Evolutionary conservation across 2,329 filamentous ascomycete genomes (phyloP).

Genomic region (Fusarium sp.): DNA sequence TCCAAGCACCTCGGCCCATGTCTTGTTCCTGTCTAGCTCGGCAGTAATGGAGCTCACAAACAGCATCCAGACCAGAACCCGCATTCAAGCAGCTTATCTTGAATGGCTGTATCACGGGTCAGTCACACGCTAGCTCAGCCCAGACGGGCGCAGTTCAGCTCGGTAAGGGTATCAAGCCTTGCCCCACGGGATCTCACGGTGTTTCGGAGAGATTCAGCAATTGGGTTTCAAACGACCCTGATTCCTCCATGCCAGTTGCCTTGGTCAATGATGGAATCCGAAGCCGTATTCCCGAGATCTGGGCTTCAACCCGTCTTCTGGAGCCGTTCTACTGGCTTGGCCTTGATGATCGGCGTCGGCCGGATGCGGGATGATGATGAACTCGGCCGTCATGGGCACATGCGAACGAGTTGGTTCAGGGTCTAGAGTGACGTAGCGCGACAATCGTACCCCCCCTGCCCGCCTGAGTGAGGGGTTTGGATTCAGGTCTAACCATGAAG

Average conservation of each 20-base stretch:
- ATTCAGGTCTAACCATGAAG: conserved; percentile 12
- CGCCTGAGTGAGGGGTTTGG: conserved; percentile 7
- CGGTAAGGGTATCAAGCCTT: neutral
- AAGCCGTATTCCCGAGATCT: conserved; percentile 3
- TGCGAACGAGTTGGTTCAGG: conserved; percentile 21
- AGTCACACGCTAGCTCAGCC: conserved; percentile 14
- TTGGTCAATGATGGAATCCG: conserved; percentile 18
- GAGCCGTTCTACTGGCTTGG: neutral
- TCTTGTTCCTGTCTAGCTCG: conserved; percentile 22
- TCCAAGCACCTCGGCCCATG: neutral
- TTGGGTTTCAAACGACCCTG: neutral
- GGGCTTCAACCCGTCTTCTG: neutral
- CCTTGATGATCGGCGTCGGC: neutral
- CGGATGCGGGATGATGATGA: conserved; percentile 9
- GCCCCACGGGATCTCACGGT: conserved; percentile 6
- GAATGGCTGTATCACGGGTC: conserved; percentile 15
- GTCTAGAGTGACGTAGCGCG: conserved; percentile 42
- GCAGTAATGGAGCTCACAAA: neutral
- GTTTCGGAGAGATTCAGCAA: conserved; percentile 2
- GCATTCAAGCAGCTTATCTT: conserved; percentile 22
- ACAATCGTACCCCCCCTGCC: conserved; percentile 11
- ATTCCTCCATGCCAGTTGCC: neutral
- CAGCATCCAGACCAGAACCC: neutral
- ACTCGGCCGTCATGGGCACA: conserved; percentile 7
- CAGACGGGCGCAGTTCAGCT: conserved; percentile 12